Evolutionary conservation across 371 early-diverging fungal species (phyloP), one percentile per base, ranked within the genome.

Genomic region (Lichtheimia hyalospora): DNA sequence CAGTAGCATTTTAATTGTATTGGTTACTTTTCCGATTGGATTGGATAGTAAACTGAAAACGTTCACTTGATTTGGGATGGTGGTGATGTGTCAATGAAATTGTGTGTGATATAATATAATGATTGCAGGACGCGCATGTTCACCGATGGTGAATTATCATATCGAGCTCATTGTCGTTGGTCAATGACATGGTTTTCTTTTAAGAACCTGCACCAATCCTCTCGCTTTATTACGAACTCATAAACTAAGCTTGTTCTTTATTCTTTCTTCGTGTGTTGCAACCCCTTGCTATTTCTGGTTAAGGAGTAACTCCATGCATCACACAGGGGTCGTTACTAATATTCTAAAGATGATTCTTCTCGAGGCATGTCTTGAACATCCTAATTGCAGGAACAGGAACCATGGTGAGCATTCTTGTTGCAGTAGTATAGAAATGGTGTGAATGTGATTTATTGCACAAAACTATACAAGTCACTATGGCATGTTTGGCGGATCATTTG

Each of bases 401-500:
- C 3, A 72, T 74, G 0, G 51, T 74, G n/a, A 81, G 81, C 58
- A 74, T 83, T 13, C 77, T 81, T 54, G 79, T 83, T 43, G 62
- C 81, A 25, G 75, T 81, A 59, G 60, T 82, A 67, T 53, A 49
- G 23, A 43, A 34, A 8, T 6, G 10, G 10, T 7, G 12, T 16
- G 3, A 3, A 14, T 24, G 24, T 20, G 39, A 40, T 14, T 54
- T 25, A 40, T 25, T 21, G 7, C 43, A 40, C 14, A 34, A 23
- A 13, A 27, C 16, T n/a, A 55, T 50, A 43, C 49, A 74, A 66
- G 63, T 71, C 42, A 69, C 79, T 6, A 70, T 69, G 58, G 79
- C 81, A 10, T 81, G 81, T 60, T 24, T 83, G 16, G 81, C 81
- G 52, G 79, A 83, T 58, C 64, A 79, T 48, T 83, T 77, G 61